A percentile compares a stretch with the other conserved stretches of the same genome.
Evolutionary conservation across 78 protist genomes (phyloP).

Genomic region (Chrysochromulina parva): DNA sequence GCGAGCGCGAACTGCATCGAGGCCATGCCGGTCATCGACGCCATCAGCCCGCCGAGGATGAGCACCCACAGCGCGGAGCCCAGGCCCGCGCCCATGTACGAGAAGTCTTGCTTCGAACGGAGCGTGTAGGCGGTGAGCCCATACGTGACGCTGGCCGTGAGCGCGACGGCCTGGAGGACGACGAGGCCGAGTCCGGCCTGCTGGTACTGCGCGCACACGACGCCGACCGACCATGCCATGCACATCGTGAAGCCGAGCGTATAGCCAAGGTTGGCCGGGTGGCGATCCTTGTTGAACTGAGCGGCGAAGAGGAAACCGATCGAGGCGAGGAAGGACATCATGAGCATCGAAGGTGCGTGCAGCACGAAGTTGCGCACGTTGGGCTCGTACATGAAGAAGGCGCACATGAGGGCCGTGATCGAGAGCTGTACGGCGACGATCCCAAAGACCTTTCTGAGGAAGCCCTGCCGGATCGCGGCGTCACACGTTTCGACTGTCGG

Average conservation of each 20-base stretch:
- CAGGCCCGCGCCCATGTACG: neutral
- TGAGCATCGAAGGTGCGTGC: neutral
- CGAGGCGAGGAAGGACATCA: neutral
- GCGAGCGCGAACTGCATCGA: neutral
- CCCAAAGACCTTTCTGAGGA: constrained; percentile 28
- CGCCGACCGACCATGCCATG: neutral
- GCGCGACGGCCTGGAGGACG: neutral
- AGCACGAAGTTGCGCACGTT: neutral
- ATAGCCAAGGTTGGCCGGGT: neutral
- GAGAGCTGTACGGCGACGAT: neutral
- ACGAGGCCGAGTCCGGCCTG: neutral
- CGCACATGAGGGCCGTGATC: neutral
- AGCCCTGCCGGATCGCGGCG: neutral
- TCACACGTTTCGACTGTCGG: neutral
- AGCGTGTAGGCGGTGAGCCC: constrained; percentile 19
- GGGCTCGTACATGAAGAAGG: neutral
- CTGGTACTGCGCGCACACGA: neutral
- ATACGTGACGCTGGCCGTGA: neutral
- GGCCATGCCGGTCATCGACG: neutral
- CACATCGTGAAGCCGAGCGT: neutral
- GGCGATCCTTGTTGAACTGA: neutral
- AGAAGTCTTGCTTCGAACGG: neutral
- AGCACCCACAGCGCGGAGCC: neutral
- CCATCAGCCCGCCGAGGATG: neutral
- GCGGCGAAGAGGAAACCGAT: neutral